Evolutionary conservation across 140 eudicot genomes (phyloP), one percentile per base, ranked within the genome.

Genomic region (Erigeron philadelphicus): DNA sequence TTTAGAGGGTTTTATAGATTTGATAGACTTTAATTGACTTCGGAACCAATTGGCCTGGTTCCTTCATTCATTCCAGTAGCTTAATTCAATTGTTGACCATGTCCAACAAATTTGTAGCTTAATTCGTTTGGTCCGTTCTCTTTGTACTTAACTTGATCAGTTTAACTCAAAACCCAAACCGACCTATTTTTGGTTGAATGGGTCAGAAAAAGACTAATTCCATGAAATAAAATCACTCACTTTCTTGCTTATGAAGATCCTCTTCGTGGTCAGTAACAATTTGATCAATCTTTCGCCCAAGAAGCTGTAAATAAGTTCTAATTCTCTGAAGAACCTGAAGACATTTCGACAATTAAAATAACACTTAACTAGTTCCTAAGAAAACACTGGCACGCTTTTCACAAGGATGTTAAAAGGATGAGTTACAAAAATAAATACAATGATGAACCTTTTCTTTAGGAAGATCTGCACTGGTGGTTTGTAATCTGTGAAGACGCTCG

Each of bases 381-480:
- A 19, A 47, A 61, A 54, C 17, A 11, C 21, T 61, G 47, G 66
- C 59, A 44, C 56, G 17, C 38, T 9, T 7, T 42, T 15, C 25
- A 11, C 3, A 13, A 62, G 3, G 10, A 40, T 48, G n/a, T 5
- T 17, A 38, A n/a, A 62, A 42, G 16, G 67, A 40, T 15, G 21
- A 13, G n/a, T 48, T 21, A 54, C 8, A 7, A 18, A 61, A 59
- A 52, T 25, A 10, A 46, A n/a, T n/a, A 61, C 13, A 2, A 25
- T 11, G 50, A 59, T 40, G 12, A 70, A 93, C 98, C 97, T 93
- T 87, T 54, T 87, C 99, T 80, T 94, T 94, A 7, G 99, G 99
- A 58, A 94, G 94, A 72, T 94, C 87, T 15, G 89, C 90, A 69
- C 99, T 94, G 52, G 94, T 94, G 23, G 95, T 84, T 72, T 89